These are phyloP conservation scores for Eucalyptus marginata DNA, from an alignment of 345 rosid genomes.

Conservation along the genomic window DNA sequence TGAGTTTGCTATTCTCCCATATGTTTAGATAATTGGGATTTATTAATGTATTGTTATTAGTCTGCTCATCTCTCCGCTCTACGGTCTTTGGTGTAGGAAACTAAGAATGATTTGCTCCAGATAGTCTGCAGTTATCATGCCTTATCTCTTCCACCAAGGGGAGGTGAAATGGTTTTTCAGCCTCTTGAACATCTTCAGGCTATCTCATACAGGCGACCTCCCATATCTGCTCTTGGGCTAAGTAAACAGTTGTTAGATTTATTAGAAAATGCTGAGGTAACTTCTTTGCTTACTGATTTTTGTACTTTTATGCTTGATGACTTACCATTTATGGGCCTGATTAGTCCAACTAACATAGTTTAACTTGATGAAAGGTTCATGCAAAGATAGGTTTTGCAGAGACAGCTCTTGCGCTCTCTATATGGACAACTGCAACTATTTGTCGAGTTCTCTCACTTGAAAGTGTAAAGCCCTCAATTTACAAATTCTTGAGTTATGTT, in stretches of 20 bases:
- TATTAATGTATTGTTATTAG: not conserved
- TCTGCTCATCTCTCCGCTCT: not conserved
- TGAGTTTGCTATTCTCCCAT: slow-evolving; percentile 33
- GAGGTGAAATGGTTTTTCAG: slow-evolving; percentile 56
- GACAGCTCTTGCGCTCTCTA: slow-evolving; percentile 81
- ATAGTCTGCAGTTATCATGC: slow-evolving; percentile 86
- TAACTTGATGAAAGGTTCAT: slow-evolving; percentile 36
- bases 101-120: slow-evolving; percentile 67
- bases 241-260: slow-evolving; percentile 25
- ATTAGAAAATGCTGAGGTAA: slow-evolving; percentile 59
- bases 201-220: slow-evolving; percentile 59
- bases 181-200: slow-evolving; percentile 93
- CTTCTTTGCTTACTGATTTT: not conserved
- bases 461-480: slow-evolving; percentile 42
- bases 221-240: slow-evolving; percentile 45
- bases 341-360: not conserved
- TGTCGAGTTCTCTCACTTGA: slow-evolving; percentile 92
- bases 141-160: slow-evolving; percentile 50
- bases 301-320: not conserved
- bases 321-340: not conserved
- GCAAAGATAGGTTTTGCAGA: slow-evolving; percentile 75
- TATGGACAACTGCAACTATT: slow-evolving; percentile 97
- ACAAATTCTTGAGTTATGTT: not conserved
- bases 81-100: slow-evolving; percentile 41
- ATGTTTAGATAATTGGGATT: not conserved